These are phyloP conservation scores for Plasmodium cynomolgi DNA, from an alignment of 169 alveolate species.

Conservation along the genomic window DNA sequence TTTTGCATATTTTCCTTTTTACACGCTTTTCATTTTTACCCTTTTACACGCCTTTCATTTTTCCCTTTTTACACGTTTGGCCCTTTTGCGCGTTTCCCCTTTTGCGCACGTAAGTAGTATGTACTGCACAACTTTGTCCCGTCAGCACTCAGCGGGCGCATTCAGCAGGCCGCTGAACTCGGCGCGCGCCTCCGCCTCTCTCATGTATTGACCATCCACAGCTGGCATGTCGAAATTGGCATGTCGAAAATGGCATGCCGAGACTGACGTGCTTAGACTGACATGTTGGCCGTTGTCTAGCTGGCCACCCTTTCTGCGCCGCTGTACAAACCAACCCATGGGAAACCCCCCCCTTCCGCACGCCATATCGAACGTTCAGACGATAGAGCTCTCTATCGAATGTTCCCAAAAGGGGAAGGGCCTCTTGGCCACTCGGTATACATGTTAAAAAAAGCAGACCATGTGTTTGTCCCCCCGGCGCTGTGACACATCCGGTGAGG, in stretches of 20 bases:
- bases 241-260: too few species aligned
- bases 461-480: background rate
- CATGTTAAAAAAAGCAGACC: background rate
- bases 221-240: background rate
- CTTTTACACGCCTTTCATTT: background rate
- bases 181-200: background rate
- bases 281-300: too few species aligned
- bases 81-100: background rate
- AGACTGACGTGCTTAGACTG: too few species aligned
- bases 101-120: background rate
- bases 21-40: background rate
- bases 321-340: background rate
- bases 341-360: background rate
- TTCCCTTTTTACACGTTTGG: background rate
- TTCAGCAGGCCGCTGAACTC: background rate
- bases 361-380: background rate
- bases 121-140: background rate
- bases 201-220: background rate
- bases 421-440: background rate
- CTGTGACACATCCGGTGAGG: background rate
- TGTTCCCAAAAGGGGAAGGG: background rate
- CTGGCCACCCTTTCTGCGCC: too few species aligned
- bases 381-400: background rate
- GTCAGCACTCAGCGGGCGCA: background rate
- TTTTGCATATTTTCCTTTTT: background rate